phyloP scores from a whole-genome alignment of 768 basidiomycete genomes.

The Amanita inopinata region DNA sequence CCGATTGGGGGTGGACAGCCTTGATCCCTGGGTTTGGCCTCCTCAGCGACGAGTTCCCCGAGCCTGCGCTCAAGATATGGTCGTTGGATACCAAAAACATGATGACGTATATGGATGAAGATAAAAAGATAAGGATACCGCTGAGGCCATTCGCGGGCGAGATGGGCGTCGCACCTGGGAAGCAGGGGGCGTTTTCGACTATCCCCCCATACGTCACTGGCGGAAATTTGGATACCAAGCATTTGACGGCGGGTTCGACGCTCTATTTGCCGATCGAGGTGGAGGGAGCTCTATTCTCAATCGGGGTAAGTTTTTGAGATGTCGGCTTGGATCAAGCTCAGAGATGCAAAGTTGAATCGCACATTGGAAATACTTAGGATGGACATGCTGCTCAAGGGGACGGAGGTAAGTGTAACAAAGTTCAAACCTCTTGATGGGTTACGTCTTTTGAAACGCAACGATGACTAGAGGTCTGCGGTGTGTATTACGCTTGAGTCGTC shows the following conservation, averaged over 20 bases:
- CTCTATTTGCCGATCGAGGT: conserved; percentile 50
- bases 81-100: conserved; percentile 29
- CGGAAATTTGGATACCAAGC: conserved; percentile 53
- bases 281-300: conserved; percentile 50
- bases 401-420: conserved; percentile 33
- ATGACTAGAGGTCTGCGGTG: conserved; percentile 48
- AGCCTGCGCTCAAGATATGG: conserved; percentile 47
- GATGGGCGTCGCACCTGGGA: conserved; percentile 50
- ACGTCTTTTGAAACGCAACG: not conserved
- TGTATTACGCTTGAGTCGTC: too few species aligned
- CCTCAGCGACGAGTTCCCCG: conserved; percentile 43
- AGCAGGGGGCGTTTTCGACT: conserved; percentile 43
- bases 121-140: conserved; percentile 37
- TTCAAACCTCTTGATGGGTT: not conserved
- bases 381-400: conserved; percentile 62
- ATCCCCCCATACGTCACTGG: conserved; percentile 56
- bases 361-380: too few species aligned
- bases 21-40: conserved; percentile 52
- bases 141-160: conserved; percentile 52
- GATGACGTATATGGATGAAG: conserved; percentile 43
- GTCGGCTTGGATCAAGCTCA: too few species aligned
- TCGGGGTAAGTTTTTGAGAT: conserved; percentile 47
- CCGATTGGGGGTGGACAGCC: conserved; percentile 57
- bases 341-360: too few species aligned
- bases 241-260: conserved; percentile 44